Evolutionary conservation across 2,329 filamentous ascomycete species (phyloP), one percentile per base, ranked within the genome.

Genomic region (Penicillium nordicum): DNA sequence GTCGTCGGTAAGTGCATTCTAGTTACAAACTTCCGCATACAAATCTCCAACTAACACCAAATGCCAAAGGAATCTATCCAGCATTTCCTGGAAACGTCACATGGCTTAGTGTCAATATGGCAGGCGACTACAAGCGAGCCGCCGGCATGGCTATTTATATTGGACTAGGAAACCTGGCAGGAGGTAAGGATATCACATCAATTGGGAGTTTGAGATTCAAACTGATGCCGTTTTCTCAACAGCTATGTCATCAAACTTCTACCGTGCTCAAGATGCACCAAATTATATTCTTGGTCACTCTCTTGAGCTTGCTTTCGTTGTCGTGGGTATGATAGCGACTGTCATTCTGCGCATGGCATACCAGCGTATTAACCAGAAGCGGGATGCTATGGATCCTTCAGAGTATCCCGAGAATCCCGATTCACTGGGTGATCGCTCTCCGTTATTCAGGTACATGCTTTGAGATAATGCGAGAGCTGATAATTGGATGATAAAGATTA

Each of bases 201-300:
- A 29, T 29, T 50, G 3, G 16, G 10, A 14, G 43, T 53, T 8
- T 32, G 18, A 48, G 53, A 52, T 11, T 11, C 29, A 36, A 18
- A 56, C 50, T 49, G 44, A 54, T 25, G 1, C 1, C n/a, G 41
- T 23, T 12, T 25, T 18, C 9, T 44, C 58, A 16, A 58, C 57
- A 74, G 87, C 86, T 1, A 88, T 89, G 82, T 84, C 86, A 0
- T 86, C 85, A 5, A 90, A 90, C 65, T 89, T 90, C 64, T 90
- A 90, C 64, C 80, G 86, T 11, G 57, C 69, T 0, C 64, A 73
- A 47, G 80, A 83, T 60, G 70, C 73, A 1, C 81, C 81, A 0
- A 73, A 74, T 21, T 84, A 82, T 57, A 70, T 76, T 5, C 74
- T 82, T 2, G 81, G 80, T 0, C 80, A 83, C 61, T 73, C 76